Evolutionary conservation across 345 rosid genomes (phyloP), one percentile per base, ranked within the genome.

Genomic region (Citrus hindsii): DNA sequence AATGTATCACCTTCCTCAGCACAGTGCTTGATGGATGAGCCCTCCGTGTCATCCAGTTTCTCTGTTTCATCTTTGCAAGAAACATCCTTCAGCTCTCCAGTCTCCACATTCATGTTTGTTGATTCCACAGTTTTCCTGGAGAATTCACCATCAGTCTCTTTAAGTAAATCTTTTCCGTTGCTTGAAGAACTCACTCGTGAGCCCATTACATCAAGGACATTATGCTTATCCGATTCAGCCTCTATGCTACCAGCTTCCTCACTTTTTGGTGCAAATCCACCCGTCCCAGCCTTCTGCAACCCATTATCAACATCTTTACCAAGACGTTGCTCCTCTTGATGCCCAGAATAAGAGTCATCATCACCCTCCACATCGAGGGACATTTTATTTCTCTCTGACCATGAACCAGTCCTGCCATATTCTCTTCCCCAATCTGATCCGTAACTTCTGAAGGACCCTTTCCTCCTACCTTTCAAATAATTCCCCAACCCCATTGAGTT

Each of bases 401-500:
- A 90, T 32, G 98, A 86, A 3, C 92, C 89, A 37, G 84, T 87
- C 85, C 95, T 90, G 78, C 92, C 94, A 63, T 87, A 83, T 27
- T 89, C 97, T 83, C 89, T 86, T 73, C 89, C 88, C 82, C 88
- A 92, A 65, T 93, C 98, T 1, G 87, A 88, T 64, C 89, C 84
- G 75, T 84, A 79, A 75, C 83, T 80, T 73, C 85, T 89, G 55
- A 85, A 79, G 65, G 87, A 81, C 63, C 90, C 95, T 79, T 85
- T 86, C 85, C 88, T 90, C 89, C 92, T 89, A 79, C 93, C 96
- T 80, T 87, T 90, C 37, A 83, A 32, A 75, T 77, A 60, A 83
- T 87, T 90, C 84, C 86, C 87, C 35, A 83, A 86, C 64, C 91
- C 91, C 40, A 85, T 70, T 4, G 90, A 70, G 83, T 74, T 87